Base-by-base conservation (phyloP, 305 asterid species). In the Fraxinus sp. region DNA sequence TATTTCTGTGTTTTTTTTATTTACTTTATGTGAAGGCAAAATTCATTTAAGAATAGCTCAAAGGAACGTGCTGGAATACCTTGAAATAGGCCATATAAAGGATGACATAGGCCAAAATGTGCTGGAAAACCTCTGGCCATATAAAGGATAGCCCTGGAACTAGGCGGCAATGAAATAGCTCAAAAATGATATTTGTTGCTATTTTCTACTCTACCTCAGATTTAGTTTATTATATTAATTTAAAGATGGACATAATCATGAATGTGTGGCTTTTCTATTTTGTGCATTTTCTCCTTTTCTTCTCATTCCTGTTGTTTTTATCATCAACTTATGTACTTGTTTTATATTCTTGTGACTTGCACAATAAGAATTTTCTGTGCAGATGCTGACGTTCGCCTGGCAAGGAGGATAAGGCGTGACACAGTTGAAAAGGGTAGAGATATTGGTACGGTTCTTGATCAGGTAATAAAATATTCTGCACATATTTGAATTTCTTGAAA, bases 351-450 rank as follows among this genome's bases (percentile, higher is more conserved):
- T 80, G 83, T 77, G 82, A 75, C 87, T 76, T 86, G 84, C 86
- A 82, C 85, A 77, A 83, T 84, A 64, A 66, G 80, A 85, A 81
- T 77, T 90, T 84, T 88, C 89, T 82, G 83, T 87, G 93, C 95
- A 97, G 99, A 97, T 93, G 95, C 99, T 88, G 99, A 97, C 92
- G 97, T 96, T 73, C 98, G 98, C 74, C 86, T 95, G 78, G 98
- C 98, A 18, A 90, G 99, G 92, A 93, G 99, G 88, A 95, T 96
- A 83, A 95, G 95, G 86, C 98, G 99, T 26, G 99, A 96, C 87
- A 95, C 97, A n/a, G 97, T 80, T 83, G 98, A 95, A 82, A 96
- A 95, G 90, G 93, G 92, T 77, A 89, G 99, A 89, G 99, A 97
- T 87, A 93, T 97, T 75, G 94, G 91, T 37, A 90, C 49, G 82